Base-by-base conservation (phyloP, 345 rosid species). In the Eucalyptus erythrocorys region DNA sequence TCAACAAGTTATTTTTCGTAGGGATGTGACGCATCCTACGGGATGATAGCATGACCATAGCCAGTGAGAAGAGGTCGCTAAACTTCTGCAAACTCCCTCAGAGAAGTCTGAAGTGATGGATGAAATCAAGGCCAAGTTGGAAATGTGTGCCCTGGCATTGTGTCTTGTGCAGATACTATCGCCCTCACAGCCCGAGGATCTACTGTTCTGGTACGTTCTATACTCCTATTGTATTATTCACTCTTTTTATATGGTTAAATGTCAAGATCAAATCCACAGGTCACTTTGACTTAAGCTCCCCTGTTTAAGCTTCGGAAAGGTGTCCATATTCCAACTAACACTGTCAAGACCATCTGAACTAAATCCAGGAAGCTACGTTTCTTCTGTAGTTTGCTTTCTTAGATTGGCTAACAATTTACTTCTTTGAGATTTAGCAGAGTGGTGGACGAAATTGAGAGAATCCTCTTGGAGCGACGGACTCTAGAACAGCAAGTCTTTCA, bases 21-120 rank as follows among this genome's bases (percentile, higher is more conserved):
- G 99, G 99, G 98, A 3, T 98, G 99, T 50, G 99, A 98, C 92
- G 99, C 98, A 55, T 98, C 98, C 88, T 98, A 94, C 89, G 96
- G 92, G 98, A 98, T 87, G 94, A 95, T 86, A 90, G 94, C 80
- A 89, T 90, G 79, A 88, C 91, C 13, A 90, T 98, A 87, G 92
- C 48, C 86, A 95, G 98, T 55, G 99, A 98, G 91, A 98, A 96
- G 94, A 94, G 94, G 85, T 90, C 99, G 32, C 40, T 87, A 98
- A 96, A 57, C 64, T 26, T 22, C 30, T 94, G 91, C 66, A 91
- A 98, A 98, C 89, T 98, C 99, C 87, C 90, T 98, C 32, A 91
- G 96, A 92, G 99, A 98, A 24, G 48, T 96, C 95, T 90, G 94
- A 94, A 90, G 97, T 98, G 68, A 94, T 98, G 4, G 99, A 98